phyloP scores from a whole-genome alignment of 257 asterid species.

The Solanum sparsipilum region DNA sequence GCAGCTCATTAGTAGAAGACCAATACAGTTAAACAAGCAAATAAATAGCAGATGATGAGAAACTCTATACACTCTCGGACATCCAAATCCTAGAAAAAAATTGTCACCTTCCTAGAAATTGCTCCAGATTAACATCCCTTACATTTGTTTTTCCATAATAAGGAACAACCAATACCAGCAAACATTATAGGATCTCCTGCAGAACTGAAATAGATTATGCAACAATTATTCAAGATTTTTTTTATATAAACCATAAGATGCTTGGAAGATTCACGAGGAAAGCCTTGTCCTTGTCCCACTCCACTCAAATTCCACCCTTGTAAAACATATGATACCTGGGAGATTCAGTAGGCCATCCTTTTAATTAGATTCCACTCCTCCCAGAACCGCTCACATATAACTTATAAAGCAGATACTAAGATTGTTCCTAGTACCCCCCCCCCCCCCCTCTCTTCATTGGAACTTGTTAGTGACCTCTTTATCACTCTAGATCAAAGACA shows the following conservation, averaged over 20 bases:
- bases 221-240: neutral
- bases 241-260: neutral
- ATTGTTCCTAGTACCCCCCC: neutral
- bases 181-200: neutral
- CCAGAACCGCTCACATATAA: neutral
- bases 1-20: neutral
- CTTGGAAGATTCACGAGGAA: neutral
- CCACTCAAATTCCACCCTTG: neutral
- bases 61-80: neutral
- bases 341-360: neutral
- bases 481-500: neutral
- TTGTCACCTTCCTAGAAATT: neutral
- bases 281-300: neutral
- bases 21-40: neutral
- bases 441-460: neutral
- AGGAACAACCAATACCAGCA: neutral
- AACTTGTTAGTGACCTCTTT: neutral
- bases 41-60: neutral
- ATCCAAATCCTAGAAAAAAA: neutral
- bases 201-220: neutral
- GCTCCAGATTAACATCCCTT: neutral
- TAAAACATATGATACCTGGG: neutral
- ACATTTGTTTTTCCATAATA: neutral
- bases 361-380: neutral
- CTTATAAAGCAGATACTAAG: neutral